Evolutionary conservation across 202 grass and related monocot genomes (phyloP).

Genomic region (Carex arenaria): DNA sequence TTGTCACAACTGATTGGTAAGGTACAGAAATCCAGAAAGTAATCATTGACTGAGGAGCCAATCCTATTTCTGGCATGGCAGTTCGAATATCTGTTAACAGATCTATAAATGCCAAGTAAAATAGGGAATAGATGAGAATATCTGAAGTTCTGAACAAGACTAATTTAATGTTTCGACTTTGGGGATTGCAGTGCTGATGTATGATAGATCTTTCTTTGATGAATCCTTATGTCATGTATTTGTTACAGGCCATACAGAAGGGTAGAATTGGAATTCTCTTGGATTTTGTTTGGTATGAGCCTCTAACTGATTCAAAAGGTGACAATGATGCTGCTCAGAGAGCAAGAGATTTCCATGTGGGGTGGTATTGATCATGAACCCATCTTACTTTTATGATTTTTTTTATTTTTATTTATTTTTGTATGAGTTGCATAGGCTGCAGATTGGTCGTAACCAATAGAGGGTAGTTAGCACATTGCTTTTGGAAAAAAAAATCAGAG

Average conservation of each 20-base stretch:
- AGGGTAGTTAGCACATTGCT: background rate
- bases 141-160: background rate
- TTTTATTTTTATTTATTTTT: background rate
- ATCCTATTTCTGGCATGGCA: background rate
- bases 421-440: background rate
- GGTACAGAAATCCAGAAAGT: background rate
- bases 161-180: background rate
- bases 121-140: background rate
- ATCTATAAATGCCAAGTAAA: background rate
- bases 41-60: background rate
- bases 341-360: conserved; percentile 77
- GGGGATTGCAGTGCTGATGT: background rate
- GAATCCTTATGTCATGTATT: background rate
- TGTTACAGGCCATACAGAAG: conserved; percentile 46
- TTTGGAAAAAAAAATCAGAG: background rate
- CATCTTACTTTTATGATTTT: conserved; percentile 7
- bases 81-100: background rate
- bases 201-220: conserved; percentile 2
- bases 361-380: conserved; percentile 51
- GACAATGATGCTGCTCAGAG: conserved; percentile 64
- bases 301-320: conserved; percentile 38
- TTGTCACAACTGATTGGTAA: background rate
- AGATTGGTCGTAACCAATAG: background rate
- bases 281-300: conserved; percentile 84
- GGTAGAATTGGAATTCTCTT: conserved; percentile 75